A percentile compares a stretch with the other conserved stretches of the same genome.
phyloP scores from a whole-genome alignment of 495 filamentous ascomycete genomes.

The Xylaria telfairii region DNA sequence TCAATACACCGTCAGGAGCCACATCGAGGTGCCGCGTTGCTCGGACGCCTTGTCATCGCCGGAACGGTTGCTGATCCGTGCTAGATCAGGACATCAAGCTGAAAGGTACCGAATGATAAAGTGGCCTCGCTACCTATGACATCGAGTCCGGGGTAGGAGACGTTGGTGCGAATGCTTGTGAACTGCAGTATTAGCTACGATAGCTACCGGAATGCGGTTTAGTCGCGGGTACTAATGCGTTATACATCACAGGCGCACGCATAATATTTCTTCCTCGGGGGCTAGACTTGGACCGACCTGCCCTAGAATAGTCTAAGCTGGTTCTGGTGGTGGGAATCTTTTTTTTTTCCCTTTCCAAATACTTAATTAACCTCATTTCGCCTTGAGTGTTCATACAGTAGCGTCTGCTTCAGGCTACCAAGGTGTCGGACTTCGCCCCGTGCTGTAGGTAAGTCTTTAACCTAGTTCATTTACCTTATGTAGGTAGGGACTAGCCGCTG shows the following conservation, averaged over 20 bases:
- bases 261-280: background rate
- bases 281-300: conserved; percentile 4
- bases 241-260: background rate
- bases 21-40: background rate
- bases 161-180: background rate
- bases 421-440: background rate
- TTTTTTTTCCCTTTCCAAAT: background rate
- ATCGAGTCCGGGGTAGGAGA: conserved; percentile 11
- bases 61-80: conserved; percentile 8
- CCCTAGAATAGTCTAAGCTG: background rate
- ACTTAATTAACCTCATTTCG: conserved; percentile 6
- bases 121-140: background rate
- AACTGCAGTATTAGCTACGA: background rate
- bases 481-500: background rate
- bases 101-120: background rate
- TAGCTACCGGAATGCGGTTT: background rate
- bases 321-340: background rate
- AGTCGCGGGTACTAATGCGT: conserved; percentile 17
- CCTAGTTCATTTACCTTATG: no score
- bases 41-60: background rate
- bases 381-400: background rate
- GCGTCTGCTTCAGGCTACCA: background rate
- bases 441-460: background rate
- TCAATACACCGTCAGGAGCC: background rate
- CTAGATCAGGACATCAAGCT: conserved; percentile 18